Evolutionary conservation across 306 rosid genomes (phyloP), one percentile per base, ranked within the genome.

Genomic region (Ormosia emarginata): DNA sequence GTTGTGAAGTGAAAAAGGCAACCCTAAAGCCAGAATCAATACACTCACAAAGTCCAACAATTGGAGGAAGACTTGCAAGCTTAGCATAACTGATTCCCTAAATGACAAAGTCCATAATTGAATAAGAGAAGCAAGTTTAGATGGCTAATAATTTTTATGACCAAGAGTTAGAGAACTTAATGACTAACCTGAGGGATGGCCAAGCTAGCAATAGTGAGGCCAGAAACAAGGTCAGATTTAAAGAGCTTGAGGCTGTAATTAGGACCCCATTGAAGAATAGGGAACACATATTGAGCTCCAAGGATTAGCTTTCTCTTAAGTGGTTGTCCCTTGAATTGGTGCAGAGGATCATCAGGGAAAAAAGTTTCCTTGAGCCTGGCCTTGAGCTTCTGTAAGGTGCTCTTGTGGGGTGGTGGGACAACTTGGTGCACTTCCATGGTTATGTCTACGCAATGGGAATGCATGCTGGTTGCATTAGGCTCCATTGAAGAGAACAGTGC

Each of bases 51-150:
- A 95, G 94, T 79, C 99, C 99, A 37, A 95, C 94, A 63, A 95
- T 93, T 52, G 99, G 94, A 74, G 99, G 98, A 49, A 95, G 92
- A 79, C 39, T 91, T 30, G 99, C 99, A 63, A 95, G 97, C 85
- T 93, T 90, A 1, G 99, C 99, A 81, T 95, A 95, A 81, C 98
- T 93, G 41, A 95, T 95, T 29, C 99, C 99, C 98, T 94, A 91
- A 36, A 15, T 12, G 15, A 32, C n/a, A 79, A 32, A 62, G 9
- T n/a, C 2, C 43, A 64, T 64, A 24, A 66, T 66, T 78, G 46
- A 83, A 52, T 13, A 49, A 11, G 24, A 62, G 4, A 77, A 67
- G 0, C 34, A 24, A 82, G 14, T 85, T 81, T 32, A 74, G 14
- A 57, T 14, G 37, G 32, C 15, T 58, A 29, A 62, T 49, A 4